Evolutionary conservation across 2,329 filamentous ascomycete species (phyloP).

Genomic region (Emmonsiellopsis sp.): DNA sequence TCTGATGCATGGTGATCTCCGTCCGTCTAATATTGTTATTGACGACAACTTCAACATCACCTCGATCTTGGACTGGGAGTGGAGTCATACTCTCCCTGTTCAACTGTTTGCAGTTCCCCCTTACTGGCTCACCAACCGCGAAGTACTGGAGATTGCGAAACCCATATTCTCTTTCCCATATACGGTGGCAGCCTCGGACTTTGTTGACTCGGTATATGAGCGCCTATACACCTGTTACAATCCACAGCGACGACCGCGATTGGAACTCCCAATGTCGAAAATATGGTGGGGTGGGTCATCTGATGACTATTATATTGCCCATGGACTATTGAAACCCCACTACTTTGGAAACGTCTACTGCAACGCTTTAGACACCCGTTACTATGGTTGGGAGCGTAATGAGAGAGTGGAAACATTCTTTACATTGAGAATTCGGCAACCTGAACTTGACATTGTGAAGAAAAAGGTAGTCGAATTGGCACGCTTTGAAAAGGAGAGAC

Average conservation of each 20-base stretch:
- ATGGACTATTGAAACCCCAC: neutral
- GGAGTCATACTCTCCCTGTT: neutral
- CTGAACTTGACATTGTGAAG: neutral
- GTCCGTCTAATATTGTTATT: slow-evolving; percentile 7
- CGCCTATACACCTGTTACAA: too few species aligned
- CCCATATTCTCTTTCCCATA: neutral
- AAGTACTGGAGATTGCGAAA: neutral
- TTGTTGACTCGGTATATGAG: neutral
- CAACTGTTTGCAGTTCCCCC: neutral
- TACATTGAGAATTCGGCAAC: neutral
- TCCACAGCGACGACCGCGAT: too few species aligned
- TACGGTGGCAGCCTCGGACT: neutral
- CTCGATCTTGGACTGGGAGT: neutral
- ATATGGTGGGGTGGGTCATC: too few species aligned
- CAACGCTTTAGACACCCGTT: neutral
- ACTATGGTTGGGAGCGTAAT: neutral
- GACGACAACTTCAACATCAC: too few species aligned
- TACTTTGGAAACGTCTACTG: neutral
- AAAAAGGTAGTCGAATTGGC: neutral
- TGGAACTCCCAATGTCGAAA: neutral
- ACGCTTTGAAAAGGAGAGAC: neutral
- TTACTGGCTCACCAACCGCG: neutral
- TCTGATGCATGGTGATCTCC: slow-evolving; percentile 11
- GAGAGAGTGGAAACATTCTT: neutral
- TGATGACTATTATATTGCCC: too few species aligned